Percentiles rank a stretch among this genome's conserved stretches.
Evolutionary conservation across 2,329 filamentous ascomycete genomes (phyloP).

Genomic region (Alternaria arbusti): DNA sequence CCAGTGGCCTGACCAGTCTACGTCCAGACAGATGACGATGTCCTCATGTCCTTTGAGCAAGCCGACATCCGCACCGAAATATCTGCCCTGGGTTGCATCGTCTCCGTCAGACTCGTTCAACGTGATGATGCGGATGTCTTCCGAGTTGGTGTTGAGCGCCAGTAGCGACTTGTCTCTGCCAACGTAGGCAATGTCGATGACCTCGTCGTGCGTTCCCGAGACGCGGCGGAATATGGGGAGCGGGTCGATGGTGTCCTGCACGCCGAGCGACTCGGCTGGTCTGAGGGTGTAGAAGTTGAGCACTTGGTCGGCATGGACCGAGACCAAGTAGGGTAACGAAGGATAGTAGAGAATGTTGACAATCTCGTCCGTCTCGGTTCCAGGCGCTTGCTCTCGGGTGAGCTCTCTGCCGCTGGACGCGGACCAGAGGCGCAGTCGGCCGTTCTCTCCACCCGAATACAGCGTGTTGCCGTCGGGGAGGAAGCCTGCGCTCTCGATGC

Average conservation of each 20-base stretch:
- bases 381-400: constrained; percentile 72
- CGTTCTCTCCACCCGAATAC: constrained; percentile 85
- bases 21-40: constrained; percentile 92
- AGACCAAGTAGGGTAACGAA: constrained; percentile 73
- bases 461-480: constrained; percentile 72
- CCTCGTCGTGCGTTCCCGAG: constrained; percentile 95
- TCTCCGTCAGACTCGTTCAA: constrained; percentile 52
- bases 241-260: constrained; percentile 59
- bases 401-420: constrained; percentile 78
- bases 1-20: constrained; percentile 98
- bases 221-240: constrained; percentile 74
- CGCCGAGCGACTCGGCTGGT: constrained; percentile 49
- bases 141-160: constrained; percentile 92
- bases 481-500: constrained; percentile 84
- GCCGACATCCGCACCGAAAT: constrained; percentile 89
- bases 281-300: constrained; percentile 73
- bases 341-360: constrained; percentile 72
- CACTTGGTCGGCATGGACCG: constrained; percentile 88
- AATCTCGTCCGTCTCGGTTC: constrained; percentile 69
- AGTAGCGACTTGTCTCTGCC: constrained; percentile 80
- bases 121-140: constrained; percentile 88
- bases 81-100: constrained; percentile 53
- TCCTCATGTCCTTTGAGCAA: constrained; percentile 90
- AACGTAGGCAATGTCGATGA: constrained; percentile 91
- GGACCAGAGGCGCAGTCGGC: constrained; percentile 83